phyloP scores from a whole-genome alignment of 2,329 filamentous ascomycete species.

The Penicillium verrucosum region DNA sequence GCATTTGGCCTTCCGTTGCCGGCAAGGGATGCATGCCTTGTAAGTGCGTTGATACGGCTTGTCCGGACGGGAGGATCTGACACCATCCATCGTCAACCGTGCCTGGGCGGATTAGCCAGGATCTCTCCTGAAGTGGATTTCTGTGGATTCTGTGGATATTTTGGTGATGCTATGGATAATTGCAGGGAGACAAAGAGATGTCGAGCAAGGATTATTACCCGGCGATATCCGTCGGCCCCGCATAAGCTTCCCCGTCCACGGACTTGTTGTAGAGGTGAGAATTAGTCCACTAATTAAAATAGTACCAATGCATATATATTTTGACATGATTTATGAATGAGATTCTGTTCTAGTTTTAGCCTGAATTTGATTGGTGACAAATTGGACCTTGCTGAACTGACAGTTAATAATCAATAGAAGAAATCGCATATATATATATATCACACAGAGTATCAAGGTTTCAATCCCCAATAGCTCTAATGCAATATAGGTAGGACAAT shows the following conservation, averaged over 20 bases:
- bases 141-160: slow-evolving; percentile 15
- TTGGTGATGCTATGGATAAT: slow-evolving; percentile 13
- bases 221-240: slow-evolving; percentile 6
- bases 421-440: background rate
- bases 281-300: background rate
- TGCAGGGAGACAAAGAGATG: background rate
- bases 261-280: too few relatives aligned
- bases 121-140: slow-evolving; percentile 5
- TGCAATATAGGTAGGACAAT: too few relatives aligned
- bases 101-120: slow-evolving; percentile 17
- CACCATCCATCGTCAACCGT: slow-evolving; percentile 24
- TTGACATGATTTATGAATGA: background rate
- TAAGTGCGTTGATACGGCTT: slow-evolving; percentile 51
- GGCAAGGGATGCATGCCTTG: slow-evolving; percentile 54
- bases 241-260: background rate
- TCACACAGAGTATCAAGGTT: background rate
- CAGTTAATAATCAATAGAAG: background rate
- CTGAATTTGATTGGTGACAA: too few relatives aligned
- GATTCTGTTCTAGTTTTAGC: background rate
- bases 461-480: too few relatives aligned
- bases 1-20: slow-evolving; percentile 53
- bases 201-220: slow-evolving; percentile 1
- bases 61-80: slow-evolving; percentile 30
- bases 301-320: background rate
- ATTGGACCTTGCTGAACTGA: background rate